These are phyloP conservation scores for Hydrangea macrophylla DNA, from an alignment of 148 eudicot genomes.

Conservation along the genomic window DNA sequence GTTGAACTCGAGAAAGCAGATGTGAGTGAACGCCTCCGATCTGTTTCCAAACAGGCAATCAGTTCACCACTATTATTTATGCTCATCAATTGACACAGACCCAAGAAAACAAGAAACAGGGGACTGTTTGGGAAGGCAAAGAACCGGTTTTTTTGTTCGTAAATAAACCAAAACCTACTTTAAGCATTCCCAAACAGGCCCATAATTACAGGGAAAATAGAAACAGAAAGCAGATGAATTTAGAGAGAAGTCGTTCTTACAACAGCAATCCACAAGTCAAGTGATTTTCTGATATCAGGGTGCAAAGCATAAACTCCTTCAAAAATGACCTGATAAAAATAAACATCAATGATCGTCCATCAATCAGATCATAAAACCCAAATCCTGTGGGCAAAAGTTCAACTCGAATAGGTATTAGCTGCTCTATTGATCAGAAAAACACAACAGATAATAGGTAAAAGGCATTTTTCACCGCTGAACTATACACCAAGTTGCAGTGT, in stretches of 20 bases:
- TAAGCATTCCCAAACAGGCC: too few relatives aligned
- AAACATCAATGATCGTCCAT: background rate
- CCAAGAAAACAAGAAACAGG: slow-evolving; percentile 4
- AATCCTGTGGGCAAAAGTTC: background rate
- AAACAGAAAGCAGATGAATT: slow-evolving; percentile 1
- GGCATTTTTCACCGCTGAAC: too few relatives aligned
- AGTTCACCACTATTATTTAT: slow-evolving; percentile 1
- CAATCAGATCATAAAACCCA: background rate
- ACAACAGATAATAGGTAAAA: background rate
- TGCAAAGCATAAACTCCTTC: slow-evolving; percentile 99
- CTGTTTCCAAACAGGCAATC: slow-evolving; percentile 42
- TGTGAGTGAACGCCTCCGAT: slow-evolving; percentile 99
- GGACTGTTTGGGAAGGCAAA: too few relatives aligned
- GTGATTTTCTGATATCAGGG: slow-evolving; percentile 82
- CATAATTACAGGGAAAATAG: slow-evolving; percentile 2
- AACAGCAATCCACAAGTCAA: slow-evolving; percentile 98
- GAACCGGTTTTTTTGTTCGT: too few relatives aligned
- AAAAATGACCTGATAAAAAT: slow-evolving; percentile 70
- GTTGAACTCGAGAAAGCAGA: slow-evolving; percentile 92
- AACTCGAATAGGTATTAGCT: background rate
- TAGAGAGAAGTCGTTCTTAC: slow-evolving; percentile 53
- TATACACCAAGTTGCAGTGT: too few relatives aligned
- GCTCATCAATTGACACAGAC: background rate
- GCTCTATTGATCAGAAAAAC: background rate
- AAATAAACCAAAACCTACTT: slow-evolving; percentile 4